Evolutionary conservation across 2,329 filamentous ascomycete species (phyloP).

Genomic region (Cadophora gregata): DNA sequence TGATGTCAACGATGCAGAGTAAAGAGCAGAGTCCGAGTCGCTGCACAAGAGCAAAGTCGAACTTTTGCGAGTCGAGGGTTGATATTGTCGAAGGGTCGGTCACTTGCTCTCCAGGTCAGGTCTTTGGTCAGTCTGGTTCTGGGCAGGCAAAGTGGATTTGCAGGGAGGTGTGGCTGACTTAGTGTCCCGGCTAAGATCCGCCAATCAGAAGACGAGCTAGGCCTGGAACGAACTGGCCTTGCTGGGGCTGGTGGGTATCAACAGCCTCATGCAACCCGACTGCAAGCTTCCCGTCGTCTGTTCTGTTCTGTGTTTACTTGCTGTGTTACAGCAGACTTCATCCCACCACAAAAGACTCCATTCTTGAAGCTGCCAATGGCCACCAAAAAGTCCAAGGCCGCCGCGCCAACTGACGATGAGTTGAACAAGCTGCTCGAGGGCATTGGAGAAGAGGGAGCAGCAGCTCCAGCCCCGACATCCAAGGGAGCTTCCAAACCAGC

Average conservation of each 20-base stretch:
- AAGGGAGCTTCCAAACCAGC: conserved; percentile 46
- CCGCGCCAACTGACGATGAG: conserved; percentile 62
- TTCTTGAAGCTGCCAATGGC: conserved; percentile 54
- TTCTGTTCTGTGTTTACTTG: neutral
- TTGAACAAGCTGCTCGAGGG: conserved; percentile 70
- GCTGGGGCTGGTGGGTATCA: conserved; percentile 11
- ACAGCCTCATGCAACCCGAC: conserved; percentile 11
- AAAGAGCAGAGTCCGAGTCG: conserved; percentile 8
- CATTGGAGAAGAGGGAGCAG: conserved; percentile 57
- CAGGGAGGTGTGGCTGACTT: conserved; percentile 11
- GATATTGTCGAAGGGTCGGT: conserved; percentile 25
- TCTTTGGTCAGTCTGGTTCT: neutral
- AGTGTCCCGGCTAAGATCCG: neutral
- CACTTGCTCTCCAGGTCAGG: conserved; percentile 5
- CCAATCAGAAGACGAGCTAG: conserved; percentile 26
- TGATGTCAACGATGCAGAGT: neutral
- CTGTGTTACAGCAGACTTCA: conserved; percentile 11
- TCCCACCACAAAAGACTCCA: conserved; percentile 3
- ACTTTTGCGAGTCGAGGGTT: conserved; percentile 4
- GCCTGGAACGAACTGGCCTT: conserved; percentile 14
- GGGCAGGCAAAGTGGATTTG: neutral
- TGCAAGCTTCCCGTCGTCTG: neutral
- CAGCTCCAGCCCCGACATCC: conserved; percentile 54
- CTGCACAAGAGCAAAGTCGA: conserved; percentile 17
- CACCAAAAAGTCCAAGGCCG: conserved; percentile 63